These are phyloP conservation scores for Candolleomyces aberdarensis DNA, from an alignment of 768 basidiomycete genomes.

Conservation along the genomic window DNA sequence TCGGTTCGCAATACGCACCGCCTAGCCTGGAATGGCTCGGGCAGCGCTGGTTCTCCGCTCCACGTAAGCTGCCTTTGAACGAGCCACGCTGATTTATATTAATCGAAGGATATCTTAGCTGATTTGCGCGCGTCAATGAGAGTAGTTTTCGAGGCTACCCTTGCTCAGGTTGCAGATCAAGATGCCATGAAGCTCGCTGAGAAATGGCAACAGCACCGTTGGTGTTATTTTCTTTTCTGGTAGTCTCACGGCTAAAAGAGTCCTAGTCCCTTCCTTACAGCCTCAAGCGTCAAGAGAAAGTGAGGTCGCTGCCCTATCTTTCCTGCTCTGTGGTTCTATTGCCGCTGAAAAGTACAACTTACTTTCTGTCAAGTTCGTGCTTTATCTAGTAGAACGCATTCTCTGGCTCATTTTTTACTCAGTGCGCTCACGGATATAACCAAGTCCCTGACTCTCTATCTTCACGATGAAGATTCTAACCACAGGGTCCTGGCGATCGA, in stretches of 20 bases:
- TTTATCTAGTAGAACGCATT: not conserved
- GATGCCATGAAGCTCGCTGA: conserved; percentile 59
- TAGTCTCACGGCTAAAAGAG: not conserved
- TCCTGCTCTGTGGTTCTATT: conserved; percentile 81
- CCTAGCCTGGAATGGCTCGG: conserved; percentile 77
- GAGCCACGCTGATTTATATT: not conserved
- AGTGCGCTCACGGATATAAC: conserved; percentile 84
- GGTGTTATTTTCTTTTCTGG: conserved; percentile 15
- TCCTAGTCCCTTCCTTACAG: conserved; percentile 58
- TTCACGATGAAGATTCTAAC: conserved; percentile 67
- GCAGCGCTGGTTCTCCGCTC: conserved; percentile 70
- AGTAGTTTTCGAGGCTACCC: conserved; percentile 72
- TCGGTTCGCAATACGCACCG: conserved; percentile 59
- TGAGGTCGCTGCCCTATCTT: conserved; percentile 57
- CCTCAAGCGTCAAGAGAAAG: conserved; percentile 59
- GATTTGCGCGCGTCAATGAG: conserved; percentile 79
- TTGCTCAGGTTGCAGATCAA: conserved; percentile 65
- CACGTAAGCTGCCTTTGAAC: conserved; percentile 42
- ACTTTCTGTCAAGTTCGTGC: conserved; percentile 63
- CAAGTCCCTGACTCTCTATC: conserved; percentile 73
- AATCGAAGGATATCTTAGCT: conserved; percentile 31
- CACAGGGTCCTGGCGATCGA: conserved; percentile 81
- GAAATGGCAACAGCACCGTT: conserved; percentile 63
- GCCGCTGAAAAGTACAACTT: conserved; percentile 78
- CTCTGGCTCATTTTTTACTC: not conserved